A percentile compares a stretch with the other conserved stretches of the same genome.
These are phyloP conservation scores for Spinellus fusiger DNA, from an alignment of 192 early-diverging fungal genomes.

Conservation along the genomic window DNA sequence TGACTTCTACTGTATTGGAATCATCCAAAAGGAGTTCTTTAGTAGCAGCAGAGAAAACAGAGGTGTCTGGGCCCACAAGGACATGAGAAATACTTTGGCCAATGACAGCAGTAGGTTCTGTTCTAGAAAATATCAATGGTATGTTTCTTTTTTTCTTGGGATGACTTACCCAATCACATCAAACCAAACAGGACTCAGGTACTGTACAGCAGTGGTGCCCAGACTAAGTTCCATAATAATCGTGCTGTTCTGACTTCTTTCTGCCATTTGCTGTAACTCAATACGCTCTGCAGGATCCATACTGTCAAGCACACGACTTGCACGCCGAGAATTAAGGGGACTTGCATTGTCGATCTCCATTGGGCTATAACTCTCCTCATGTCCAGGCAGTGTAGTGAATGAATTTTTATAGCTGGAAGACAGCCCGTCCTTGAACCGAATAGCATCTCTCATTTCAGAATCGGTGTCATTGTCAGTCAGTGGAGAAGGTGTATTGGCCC, in stretches of 20 bases:
- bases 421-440: too few relatives aligned
- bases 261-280: constrained; percentile 54
- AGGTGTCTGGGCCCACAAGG: constrained; percentile 46
- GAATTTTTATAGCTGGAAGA: too few relatives aligned
- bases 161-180: constrained; percentile 62
- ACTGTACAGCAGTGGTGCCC: constrained; percentile 49
- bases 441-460: too few relatives aligned
- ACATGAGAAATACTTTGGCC: constrained; percentile 47
- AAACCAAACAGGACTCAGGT: constrained; percentile 65
- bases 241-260: constrained; percentile 62
- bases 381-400: too few relatives aligned
- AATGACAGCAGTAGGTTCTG: constrained; percentile 38
- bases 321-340: background rate
- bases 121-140: constrained; percentile 25
- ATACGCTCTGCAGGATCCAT: constrained; percentile 19
- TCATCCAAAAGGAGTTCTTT: constrained; percentile 52
- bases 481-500: background rate
- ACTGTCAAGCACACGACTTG: background rate
- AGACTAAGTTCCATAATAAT: constrained; percentile 72
- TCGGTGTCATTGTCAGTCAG: constrained; percentile 6
- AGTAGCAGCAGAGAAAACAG: constrained; percentile 59
- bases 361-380: too few relatives aligned
- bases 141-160: background rate
- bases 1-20: constrained; percentile 61
- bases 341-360: background rate